Evolutionary conservation across 805 yeast genomes (phyloP).

Genomic region (Ascoidea asiatica): DNA sequence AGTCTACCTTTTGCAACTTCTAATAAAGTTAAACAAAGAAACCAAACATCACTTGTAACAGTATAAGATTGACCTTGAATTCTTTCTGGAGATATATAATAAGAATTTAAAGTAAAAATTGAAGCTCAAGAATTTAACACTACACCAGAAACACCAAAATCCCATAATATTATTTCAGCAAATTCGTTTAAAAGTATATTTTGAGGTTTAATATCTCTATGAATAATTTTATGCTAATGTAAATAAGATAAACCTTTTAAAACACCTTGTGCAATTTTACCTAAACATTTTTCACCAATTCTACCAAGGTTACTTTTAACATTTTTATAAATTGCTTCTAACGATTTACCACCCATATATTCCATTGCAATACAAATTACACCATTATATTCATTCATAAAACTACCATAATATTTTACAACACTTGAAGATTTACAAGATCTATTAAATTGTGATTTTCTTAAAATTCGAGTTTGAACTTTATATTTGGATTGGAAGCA

Average conservation of each 20-base stretch:
- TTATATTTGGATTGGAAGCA: constrained; percentile 45
- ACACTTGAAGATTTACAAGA: constrained; percentile 73
- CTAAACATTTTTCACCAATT: constrained; percentile 85
- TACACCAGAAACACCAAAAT: constrained; percentile 96
- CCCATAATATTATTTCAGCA: constrained; percentile 88
- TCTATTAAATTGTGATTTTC: constrained; percentile 83
- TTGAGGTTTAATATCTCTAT: constrained; percentile 93
- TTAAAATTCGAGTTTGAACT: constrained; percentile 74
- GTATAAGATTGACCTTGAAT: constrained; percentile 93
- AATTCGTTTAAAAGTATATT: constrained; percentile 63
- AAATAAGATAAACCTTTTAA: constrained; percentile 75
- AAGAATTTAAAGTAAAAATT: constrained; percentile 94
- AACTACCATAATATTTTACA: constrained; percentile 89
- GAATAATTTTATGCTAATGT: constrained; percentile 80
- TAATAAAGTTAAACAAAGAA: constrained; percentile 77
- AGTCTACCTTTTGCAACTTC: constrained; percentile 91
- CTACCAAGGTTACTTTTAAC: constrained; percentile 67
- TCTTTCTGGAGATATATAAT: constrained; percentile 98
- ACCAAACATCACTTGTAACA: constrained; percentile 95
- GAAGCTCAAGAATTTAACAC: constrained; percentile 92
- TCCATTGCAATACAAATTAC: constrained; percentile 94
- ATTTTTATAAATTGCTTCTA: constrained; percentile 81
- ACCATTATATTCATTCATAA: constrained; percentile 59
- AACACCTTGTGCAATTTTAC: constrained; percentile 80
- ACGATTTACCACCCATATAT: constrained; percentile 85